These are phyloP conservation scores for Fraxinus albicans DNA, from an alignment of 305 asterid species.

Conservation along the genomic window DNA sequence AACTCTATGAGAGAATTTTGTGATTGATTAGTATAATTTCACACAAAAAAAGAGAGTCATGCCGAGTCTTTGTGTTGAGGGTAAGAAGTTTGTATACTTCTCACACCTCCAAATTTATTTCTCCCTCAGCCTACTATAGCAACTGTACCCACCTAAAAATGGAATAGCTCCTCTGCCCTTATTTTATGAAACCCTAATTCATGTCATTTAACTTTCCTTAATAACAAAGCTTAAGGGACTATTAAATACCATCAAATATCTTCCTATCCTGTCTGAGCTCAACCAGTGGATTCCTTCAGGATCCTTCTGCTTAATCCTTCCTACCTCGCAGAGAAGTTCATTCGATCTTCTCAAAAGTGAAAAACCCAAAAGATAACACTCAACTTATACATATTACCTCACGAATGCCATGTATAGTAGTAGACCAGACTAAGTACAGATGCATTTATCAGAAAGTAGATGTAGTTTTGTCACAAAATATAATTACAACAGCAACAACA, in stretches of 20 bases:
- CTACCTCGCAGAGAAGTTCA: background rate
- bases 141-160: background rate
- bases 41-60: background rate
- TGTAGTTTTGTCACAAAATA: background rate
- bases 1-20: background rate
- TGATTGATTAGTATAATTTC: background rate
- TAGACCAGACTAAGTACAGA: background rate
- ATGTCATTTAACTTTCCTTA: background rate
- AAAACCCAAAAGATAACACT: background rate
- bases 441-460: background rate
- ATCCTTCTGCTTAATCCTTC: background rate
- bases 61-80: background rate
- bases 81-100: background rate
- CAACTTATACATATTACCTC: background rate
- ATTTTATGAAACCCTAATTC: background rate
- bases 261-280: background rate
- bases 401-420: background rate
- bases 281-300: background rate
- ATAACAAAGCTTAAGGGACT: background rate
- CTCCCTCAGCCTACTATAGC: background rate
- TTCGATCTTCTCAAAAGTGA: background rate
- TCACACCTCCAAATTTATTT: background rate
- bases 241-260: background rate
- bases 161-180: background rate
- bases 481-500: background rate